Percentiles rank a stretch among this genome's conserved stretches.
Evolutionary conservation across 2,329 filamentous ascomycete genomes (phyloP).

Genomic region (Sordariomycetes sp.): DNA sequence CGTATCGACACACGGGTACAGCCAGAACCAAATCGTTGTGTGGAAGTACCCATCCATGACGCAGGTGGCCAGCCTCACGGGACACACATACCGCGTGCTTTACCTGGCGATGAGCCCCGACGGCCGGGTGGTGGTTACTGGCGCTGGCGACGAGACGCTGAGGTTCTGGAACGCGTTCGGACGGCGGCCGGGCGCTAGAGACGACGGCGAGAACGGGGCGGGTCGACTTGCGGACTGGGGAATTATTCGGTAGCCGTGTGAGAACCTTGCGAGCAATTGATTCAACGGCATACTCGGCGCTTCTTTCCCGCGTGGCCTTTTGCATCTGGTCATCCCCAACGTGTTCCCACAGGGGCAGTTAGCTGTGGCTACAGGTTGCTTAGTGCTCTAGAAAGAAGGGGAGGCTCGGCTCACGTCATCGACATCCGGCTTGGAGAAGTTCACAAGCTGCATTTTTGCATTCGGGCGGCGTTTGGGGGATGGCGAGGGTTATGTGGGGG

Average conservation of each 20-base stretch:
- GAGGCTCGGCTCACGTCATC: background rate
- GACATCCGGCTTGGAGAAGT: background rate
- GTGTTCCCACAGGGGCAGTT: background rate
- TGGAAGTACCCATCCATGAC: constrained; percentile 99
- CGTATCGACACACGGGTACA: constrained; percentile 93
- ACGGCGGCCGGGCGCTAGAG: constrained; percentile 61
- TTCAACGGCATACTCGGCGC: background rate
- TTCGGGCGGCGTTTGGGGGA: background rate
- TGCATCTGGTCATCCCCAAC: background rate
- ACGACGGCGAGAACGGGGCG: constrained; percentile 50
- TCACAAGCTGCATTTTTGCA: background rate
- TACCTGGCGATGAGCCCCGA: constrained; percentile 98
- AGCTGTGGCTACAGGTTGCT: background rate
- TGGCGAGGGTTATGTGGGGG: background rate
- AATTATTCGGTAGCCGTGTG: constrained; percentile 55
- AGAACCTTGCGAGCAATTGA: background rate
- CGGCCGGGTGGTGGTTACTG: constrained; percentile 86
- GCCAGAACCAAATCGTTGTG: constrained; percentile 95
- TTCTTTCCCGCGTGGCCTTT: background rate
- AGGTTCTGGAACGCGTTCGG: constrained; percentile 97
- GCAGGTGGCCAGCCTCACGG: constrained; percentile 88
- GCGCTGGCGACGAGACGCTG: constrained; percentile 90
- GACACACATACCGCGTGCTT: constrained; percentile 91
- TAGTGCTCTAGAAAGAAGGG: background rate
- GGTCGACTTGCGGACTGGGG: constrained; percentile 68